These are phyloP conservation scores for Cercospora sesami DNA, from an alignment of 2,329 filamentous ascomycete species.

Conservation along the genomic window DNA sequence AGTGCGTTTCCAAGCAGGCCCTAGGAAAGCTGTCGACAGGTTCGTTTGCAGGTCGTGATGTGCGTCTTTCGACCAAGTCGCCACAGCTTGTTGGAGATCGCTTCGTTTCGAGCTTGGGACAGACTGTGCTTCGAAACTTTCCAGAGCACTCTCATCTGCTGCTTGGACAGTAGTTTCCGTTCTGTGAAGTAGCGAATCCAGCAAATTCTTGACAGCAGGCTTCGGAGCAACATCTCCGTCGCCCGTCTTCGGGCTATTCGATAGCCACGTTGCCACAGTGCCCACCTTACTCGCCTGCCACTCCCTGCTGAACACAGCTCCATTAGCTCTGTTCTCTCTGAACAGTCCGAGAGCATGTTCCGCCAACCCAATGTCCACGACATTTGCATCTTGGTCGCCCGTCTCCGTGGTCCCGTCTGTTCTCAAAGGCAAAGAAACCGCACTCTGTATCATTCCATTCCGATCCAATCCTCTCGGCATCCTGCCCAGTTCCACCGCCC, in stretches of 20 bases:
- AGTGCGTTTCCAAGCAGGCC: constrained; percentile 75
- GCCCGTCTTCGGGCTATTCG: constrained; percentile 33
- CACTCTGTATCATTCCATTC: constrained; percentile 51
- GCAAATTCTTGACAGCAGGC: constrained; percentile 63
- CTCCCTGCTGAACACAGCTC: constrained; percentile 38
- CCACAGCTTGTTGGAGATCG: constrained; percentile 60
- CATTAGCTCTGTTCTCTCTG: constrained; percentile 37
- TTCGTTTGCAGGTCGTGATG: constrained; percentile 81
- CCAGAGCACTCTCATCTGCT: constrained; percentile 48
- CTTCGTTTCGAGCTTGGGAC: constrained; percentile 48
- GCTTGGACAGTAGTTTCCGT: constrained; percentile 53
- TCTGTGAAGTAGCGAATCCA: constrained; percentile 65
- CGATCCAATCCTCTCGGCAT: constrained; percentile 39
- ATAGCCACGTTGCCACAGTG: constrained; percentile 33
- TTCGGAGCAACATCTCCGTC: constrained; percentile 56
- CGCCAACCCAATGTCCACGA: constrained; percentile 65
- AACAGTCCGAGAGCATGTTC: constrained; percentile 58
- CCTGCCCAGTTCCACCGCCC: constrained; percentile 57
- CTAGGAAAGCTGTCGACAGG: constrained; percentile 73
- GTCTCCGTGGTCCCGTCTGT: constrained; percentile 12
- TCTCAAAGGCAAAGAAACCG: constrained; percentile 56
- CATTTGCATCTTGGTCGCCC: constrained; percentile 11
- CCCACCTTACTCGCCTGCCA: constrained; percentile 40
- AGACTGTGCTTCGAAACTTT: constrained; percentile 34
- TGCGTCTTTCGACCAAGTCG: constrained; percentile 73